Percentiles rank a stretch among this genome's conserved stretches.
Conservation (phyloP, 1,284 basidiomycete genomes). For the Ustilago tritici region DNA sequence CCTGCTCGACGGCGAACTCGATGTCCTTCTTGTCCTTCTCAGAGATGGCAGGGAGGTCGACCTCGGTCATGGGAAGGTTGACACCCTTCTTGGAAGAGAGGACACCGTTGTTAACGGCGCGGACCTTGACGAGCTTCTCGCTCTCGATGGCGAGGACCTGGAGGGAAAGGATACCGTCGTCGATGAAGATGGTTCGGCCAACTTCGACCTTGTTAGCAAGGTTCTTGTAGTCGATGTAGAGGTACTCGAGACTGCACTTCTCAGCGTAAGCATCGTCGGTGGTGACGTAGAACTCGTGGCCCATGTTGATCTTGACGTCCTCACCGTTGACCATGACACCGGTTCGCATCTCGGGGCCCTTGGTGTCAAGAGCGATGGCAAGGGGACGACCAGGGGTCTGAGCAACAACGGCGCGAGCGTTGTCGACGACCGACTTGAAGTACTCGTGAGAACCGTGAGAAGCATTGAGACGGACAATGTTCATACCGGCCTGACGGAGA, state of each 20-base stretch:
- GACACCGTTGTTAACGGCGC: conserved; percentile 90
- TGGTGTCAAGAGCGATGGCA: conserved; percentile 98
- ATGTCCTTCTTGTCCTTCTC: conserved; percentile 92
- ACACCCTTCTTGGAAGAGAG: conserved; percentile 98
- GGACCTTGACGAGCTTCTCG: conserved; percentile 74
- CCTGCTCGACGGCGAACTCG: conserved; percentile 94
- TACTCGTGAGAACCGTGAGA: conserved; percentile 68
- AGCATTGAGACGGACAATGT: conserved; percentile 69
- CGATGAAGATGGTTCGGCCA: conserved; percentile 96
- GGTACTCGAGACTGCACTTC: conserved; percentile 81
- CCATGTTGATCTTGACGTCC: conserved; percentile 88
- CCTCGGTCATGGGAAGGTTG: conserved; percentile 97
- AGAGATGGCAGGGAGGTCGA: conserved; percentile 96
- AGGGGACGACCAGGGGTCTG: conserved; percentile 81
- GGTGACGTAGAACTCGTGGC: conserved; percentile 93
- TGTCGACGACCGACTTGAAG: conserved; percentile 68
- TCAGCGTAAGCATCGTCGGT: conserved; percentile 86
- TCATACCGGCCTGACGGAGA: conserved; percentile 68
- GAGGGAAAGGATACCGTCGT: conserved; percentile 96
- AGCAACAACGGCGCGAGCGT: conserved; percentile 62
- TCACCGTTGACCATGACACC: conserved; percentile 87
- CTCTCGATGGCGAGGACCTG: conserved; percentile 82
- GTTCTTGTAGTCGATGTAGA: conserved; percentile 76
- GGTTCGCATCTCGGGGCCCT: conserved; percentile 99
- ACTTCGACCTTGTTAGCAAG: conserved; percentile 93